Conservation (phyloP, 2,329 filamentous ascomycete genomes). For the Blastomyces parvus region DNA sequence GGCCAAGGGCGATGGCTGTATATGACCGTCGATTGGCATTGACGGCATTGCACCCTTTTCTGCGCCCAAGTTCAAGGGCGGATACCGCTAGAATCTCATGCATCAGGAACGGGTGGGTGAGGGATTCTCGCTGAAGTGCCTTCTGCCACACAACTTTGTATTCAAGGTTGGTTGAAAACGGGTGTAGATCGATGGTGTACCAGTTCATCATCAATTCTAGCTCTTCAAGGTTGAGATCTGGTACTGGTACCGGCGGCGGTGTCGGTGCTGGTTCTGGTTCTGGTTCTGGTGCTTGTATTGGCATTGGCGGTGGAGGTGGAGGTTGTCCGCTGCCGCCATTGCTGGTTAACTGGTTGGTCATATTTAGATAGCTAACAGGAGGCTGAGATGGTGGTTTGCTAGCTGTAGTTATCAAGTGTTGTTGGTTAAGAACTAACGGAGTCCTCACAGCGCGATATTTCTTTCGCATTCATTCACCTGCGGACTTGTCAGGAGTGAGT, state of each 20-base stretch:
- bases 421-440: neutral
- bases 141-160: conserved; percentile 27
- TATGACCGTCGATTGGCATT: conserved; percentile 12
- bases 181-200: conserved; percentile 27
- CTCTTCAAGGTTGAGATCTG: conserved; percentile 20
- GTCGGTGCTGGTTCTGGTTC: neutral
- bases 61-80: conserved; percentile 25
- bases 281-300: neutral
- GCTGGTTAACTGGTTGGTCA: neutral
- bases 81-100: conserved; percentile 30
- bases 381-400: neutral
- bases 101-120: conserved; percentile 24
- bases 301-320: neutral
- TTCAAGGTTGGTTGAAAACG: conserved; percentile 21
- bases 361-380: neutral
- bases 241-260: neutral
- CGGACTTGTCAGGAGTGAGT: neutral
- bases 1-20: conserved; percentile 22
- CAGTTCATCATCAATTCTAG: conserved; percentile 30
- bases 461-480: neutral
- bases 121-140: conserved; percentile 24
- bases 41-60: conserved; percentile 12
- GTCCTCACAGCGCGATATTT: neutral
- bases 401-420: neutral
- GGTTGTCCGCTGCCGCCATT: neutral